phyloP scores from a whole-genome alignment of 2,329 filamentous ascomycete genomes.

The Neofusicoccum umdonicola region DNA sequence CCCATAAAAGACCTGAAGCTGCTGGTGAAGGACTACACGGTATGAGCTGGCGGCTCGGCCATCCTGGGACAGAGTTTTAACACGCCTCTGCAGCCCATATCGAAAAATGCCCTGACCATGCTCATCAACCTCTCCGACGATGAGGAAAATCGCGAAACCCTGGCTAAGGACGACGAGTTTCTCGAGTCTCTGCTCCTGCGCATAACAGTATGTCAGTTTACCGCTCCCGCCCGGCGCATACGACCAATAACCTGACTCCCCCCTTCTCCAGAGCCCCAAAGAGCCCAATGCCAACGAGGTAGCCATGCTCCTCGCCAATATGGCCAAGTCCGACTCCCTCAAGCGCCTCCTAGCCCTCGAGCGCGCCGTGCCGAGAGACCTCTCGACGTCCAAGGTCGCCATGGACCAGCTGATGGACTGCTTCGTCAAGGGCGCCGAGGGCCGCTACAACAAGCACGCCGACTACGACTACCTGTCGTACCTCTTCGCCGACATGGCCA shows the following conservation, averaged over 20 bases:
- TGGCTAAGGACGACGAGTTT: constrained; percentile 79
- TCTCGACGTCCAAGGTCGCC: constrained; percentile 69
- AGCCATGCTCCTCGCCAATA: constrained; percentile 89
- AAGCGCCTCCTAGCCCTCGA: constrained; percentile 67
- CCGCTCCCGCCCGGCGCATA: constrained; percentile 16
- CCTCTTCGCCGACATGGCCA: constrained; percentile 88
- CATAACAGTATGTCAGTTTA: constrained; percentile 68
- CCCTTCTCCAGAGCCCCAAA: constrained; percentile 56
- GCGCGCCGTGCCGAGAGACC: constrained; percentile 64
- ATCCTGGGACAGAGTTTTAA: background rate
- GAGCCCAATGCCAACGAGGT: constrained; percentile 82
- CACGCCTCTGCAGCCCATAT: constrained; percentile 63
- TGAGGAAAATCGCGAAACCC: constrained; percentile 66
- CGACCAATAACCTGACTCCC: background rate
- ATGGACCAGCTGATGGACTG: constrained; percentile 93
- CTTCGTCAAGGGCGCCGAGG: constrained; percentile 88
- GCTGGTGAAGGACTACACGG: constrained; percentile 76
- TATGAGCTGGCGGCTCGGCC: constrained; percentile 36
- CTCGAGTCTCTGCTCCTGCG: constrained; percentile 69
- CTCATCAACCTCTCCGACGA: constrained; percentile 84
- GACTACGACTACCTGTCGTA: constrained; percentile 93
- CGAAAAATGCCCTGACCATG: constrained; percentile 88
- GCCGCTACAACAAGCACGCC: constrained; percentile 77
- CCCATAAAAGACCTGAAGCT: constrained; percentile 87
- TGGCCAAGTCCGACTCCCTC: constrained; percentile 75